These are phyloP conservation scores for Delphinella strobiligena DNA, from an alignment of 2,329 filamentous ascomycete species.

Conservation along the genomic window DNA sequence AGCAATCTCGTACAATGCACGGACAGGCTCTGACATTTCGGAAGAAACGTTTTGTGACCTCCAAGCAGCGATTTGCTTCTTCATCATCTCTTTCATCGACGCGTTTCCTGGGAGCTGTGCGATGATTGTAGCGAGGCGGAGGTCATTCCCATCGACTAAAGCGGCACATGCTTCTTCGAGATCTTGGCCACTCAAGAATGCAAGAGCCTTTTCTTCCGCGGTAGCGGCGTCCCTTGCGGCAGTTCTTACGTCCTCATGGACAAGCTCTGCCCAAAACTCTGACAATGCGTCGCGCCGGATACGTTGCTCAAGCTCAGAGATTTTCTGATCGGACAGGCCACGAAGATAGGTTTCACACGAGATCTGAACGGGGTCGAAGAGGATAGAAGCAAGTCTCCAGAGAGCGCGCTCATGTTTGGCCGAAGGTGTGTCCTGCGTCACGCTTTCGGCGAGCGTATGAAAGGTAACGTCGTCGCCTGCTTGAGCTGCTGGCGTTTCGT, in stretches of 20 bases:
- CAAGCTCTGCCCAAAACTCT: conserved; percentile 46
- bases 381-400: conserved; percentile 75
- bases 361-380: conserved; percentile 59
- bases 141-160: conserved; percentile 63
- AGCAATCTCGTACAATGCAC: conserved; percentile 80
- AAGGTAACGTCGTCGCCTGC: conserved; percentile 27
- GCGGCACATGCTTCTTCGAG: conserved; percentile 72
- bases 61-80: conserved; percentile 74
- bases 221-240: conserved; percentile 47
- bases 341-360: conserved; percentile 16
- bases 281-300: conserved; percentile 51
- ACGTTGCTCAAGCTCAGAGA: conserved; percentile 25
- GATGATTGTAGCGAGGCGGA: conserved; percentile 73
- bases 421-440: conserved; percentile 7
- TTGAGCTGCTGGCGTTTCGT: background rate
- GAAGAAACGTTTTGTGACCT: conserved; percentile 68
- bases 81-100: conserved; percentile 60
- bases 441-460: conserved; percentile 33
- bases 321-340: conserved; percentile 31
- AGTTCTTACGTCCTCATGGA: conserved; percentile 26
- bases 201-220: conserved; percentile 72
- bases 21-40: conserved; percentile 73
- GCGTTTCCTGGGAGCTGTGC: conserved; percentile 68
- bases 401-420: conserved; percentile 54
- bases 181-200: conserved; percentile 65